Evolutionary conservation across 768 basidiomycete species (phyloP), one percentile per base, ranked within the genome.

Genomic region (Leccinum variicolor): DNA sequence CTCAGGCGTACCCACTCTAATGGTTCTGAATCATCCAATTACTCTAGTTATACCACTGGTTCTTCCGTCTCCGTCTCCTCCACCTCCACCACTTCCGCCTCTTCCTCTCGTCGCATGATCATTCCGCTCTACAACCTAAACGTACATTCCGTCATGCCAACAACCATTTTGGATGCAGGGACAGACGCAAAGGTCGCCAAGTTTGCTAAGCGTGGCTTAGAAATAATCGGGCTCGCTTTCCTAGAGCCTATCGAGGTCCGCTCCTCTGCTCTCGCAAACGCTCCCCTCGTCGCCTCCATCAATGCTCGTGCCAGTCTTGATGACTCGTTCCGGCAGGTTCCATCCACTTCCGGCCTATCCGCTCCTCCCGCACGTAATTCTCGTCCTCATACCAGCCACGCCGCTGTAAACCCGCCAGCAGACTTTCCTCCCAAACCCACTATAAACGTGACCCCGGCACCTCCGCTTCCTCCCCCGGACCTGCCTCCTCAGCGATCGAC

Each of bases 51-150:
- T 47, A 75, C 76, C 11, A 86, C 86, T 2, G 73, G 70, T 6
- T 54, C 67, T 11, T 78, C 77, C 1, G 62, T 78, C 41, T 68
- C 78, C 23, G 79, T 79, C 1, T 71, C 79, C 1, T 70, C 75
- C 19, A 56, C 71, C 25, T 77, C 80, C 19, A 72, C 78, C 1
- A 70, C 79, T 4, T 79, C 82, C 0, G 68, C 75, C n/a, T 61
- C 76, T 10, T 75, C 76, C 11, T 76, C 77, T 28, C 78, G 89
- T n/a, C 81, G 90, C 57, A 85, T 82, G 69, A 93, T 94, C 66
- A 85, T 93, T 55, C 91, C 92, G 0, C 76, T 94, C 3, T 92
- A 94, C 73, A 94, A 93, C 66, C 80, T 95, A 21, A 87, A 89
- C 58, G 91, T 91, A 1, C 92, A 95, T 70, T 89, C 91, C 60